Evolutionary conservation across 2,329 filamentous ascomycete species (phyloP), one percentile per base, ranked within the genome.

Genomic region (Dendrostoma leiphaemia): DNA sequence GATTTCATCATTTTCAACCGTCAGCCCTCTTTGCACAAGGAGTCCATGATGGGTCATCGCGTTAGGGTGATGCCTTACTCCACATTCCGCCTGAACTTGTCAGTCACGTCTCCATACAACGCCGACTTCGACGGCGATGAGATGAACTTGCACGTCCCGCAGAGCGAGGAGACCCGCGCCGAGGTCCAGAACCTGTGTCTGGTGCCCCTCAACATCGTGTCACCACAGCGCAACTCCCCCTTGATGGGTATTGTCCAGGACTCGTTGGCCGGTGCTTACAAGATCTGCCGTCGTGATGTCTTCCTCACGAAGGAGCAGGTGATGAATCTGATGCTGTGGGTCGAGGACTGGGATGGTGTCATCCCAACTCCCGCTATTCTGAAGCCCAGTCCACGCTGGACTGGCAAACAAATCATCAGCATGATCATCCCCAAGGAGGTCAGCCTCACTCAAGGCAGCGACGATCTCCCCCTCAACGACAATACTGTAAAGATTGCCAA

Each of bases 221-320:
- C 95, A 2, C 94, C 94, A 4, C 94, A 99, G 72, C 87, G 92
- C 67, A 99, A 99, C 73, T 89, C 90, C 54, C 95, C 94, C 44
- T 81, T 99, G 53, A 99, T 99, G 95, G 95, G 95, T 84, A 97
- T 99, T 63, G 94, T 99, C 21, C 94, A 99, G 71, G 94, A 99
- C 71, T 96, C 93, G 23, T 81, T 99, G 56, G 94, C 92, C 62
- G 94, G 95, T 74, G 88, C 91, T 40, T 99, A 97, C 83, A 99
- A 99, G 77, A 86, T 99, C 63, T 96, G 89, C 65, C 89, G 91
- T 63, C 86, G 92, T 68, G 94, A 99, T 70, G 85, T 90, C 28
- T 97, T 99, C 74, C 75, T 99, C 56, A 88, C 84, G 54, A 92
- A 93, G 69, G 89, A 96, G 62, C 81, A 92, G 68, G 89, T 99